These are phyloP conservation scores for Lactarius deliciosus DNA, from an alignment of 768 basidiomycete genomes.

Conservation along the genomic window DNA sequence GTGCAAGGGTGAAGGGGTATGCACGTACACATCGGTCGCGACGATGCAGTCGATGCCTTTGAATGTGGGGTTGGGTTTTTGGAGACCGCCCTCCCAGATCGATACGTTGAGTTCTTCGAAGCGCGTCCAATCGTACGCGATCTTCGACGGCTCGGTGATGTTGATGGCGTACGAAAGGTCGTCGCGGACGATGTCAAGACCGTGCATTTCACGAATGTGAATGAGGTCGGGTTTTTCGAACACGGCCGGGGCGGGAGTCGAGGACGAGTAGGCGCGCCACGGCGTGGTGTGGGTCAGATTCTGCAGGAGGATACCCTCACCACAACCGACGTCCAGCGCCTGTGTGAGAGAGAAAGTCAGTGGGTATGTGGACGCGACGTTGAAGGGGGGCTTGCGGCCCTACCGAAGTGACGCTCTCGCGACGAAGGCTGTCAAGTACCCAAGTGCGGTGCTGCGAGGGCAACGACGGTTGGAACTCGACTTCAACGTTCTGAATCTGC, in stretches of 20 bases:
- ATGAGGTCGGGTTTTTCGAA: constrained; percentile 40
- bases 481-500: constrained; percentile 27
- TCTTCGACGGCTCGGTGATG: constrained; percentile 44
- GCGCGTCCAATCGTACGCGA: constrained; percentile 37
- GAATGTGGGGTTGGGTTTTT: constrained; percentile 65
- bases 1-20: constrained; percentile 22
- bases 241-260: constrained; percentile 24
- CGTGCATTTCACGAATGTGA: constrained; percentile 59
- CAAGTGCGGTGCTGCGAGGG: constrained; percentile 68
- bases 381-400: background rate
- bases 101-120: constrained; percentile 70
- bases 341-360: constrained; percentile 33
- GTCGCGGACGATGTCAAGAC: constrained; percentile 60
- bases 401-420: constrained; percentile 56
- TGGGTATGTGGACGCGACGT: background rate
- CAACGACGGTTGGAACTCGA: constrained; percentile 68
- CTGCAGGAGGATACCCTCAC: constrained; percentile 70
- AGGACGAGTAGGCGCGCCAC: constrained; percentile 50
- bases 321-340: constrained; percentile 85
- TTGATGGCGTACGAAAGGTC: constrained; percentile 57
- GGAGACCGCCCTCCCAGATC: constrained; percentile 75
- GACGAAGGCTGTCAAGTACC: constrained; percentile 62
- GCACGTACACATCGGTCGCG: constrained; percentile 76
- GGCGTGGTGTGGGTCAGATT: constrained; percentile 74
- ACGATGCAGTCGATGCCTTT: constrained; percentile 69